phyloP scores from a whole-genome alignment of 23 red algal species.

The Agarophyton chilense region DNA sequence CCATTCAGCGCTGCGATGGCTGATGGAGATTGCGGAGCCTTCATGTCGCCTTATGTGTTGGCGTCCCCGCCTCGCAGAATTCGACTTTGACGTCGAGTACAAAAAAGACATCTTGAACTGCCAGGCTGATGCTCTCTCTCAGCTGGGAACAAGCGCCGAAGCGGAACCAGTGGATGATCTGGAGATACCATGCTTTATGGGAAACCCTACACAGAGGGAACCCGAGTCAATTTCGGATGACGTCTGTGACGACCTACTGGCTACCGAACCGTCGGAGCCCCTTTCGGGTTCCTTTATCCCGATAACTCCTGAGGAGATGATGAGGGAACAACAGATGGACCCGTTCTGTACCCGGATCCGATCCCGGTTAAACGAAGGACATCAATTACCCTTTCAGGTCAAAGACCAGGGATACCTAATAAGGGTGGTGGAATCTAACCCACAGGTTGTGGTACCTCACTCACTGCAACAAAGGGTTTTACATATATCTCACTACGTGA shows the following conservation, averaged over 20 bases:
- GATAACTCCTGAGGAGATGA: conserved; percentile 1
- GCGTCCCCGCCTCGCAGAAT: background rate
- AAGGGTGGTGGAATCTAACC: background rate
- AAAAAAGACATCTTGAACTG: background rate
- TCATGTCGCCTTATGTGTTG: background rate
- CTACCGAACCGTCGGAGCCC: background rate
- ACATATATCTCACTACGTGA: background rate
- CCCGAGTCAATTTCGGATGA: background rate
- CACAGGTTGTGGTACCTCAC: background rate
- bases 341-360: conserved; percentile 17
- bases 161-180: background rate
- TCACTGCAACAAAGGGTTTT: background rate
- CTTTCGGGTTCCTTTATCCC: background rate
- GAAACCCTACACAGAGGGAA: background rate
- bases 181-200: background rate
- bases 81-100: background rate
- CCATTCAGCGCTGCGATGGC: background rate
- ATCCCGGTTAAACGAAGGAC: background rate
- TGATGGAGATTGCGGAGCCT: background rate
- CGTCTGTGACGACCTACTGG: background rate
- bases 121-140: background rate
- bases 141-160: background rate
- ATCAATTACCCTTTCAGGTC: background rate
- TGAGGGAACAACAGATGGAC: background rate
- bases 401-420: background rate